Evolutionary conservation across 2,329 filamentous ascomycete genomes (phyloP).

Genomic region (Aureobasidium zeae): DNA sequence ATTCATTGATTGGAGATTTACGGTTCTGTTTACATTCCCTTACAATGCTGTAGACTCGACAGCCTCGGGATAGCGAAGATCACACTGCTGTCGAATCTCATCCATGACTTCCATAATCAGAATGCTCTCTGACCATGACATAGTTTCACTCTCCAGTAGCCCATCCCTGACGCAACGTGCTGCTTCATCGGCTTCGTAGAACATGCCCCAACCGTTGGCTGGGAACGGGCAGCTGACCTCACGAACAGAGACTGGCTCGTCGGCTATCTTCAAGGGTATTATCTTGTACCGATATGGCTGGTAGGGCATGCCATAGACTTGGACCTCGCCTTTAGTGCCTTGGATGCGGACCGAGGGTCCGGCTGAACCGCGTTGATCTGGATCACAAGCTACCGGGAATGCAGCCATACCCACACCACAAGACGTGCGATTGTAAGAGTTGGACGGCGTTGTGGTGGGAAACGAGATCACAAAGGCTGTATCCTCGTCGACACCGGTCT

Average conservation of each 20-base stretch:
- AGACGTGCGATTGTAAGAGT: not conserved
- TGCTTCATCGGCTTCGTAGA: slow-evolving; percentile 39
- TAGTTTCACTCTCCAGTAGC: slow-evolving; percentile 31
- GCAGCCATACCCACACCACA: not conserved
- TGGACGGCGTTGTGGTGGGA: not conserved
- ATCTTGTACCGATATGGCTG: slow-evolving; percentile 4
- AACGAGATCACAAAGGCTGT: not conserved
- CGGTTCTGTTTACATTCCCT: not conserved
- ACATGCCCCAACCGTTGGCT: slow-evolving; percentile 31
- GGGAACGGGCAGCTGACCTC: slow-evolving; percentile 30
- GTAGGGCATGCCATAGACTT: slow-evolving; percentile 28
- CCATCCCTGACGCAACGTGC: slow-evolving; percentile 35
- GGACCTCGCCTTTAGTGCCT: slow-evolving; percentile 32
- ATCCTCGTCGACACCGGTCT: not conserved
- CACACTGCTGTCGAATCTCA: slow-evolving; percentile 33
- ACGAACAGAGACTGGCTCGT: slow-evolving; percentile 25
- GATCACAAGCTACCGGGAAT: not conserved
- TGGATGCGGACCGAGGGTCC: slow-evolving; percentile 33
- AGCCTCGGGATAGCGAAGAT: slow-evolving; percentile 21
- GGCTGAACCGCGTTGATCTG: not conserved
- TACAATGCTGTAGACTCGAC: not conserved
- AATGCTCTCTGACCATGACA: slow-evolving; percentile 41
- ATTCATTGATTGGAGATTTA: too few relatives aligned
- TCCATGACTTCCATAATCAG: slow-evolving; percentile 41
- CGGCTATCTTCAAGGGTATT: slow-evolving; percentile 6